Evolutionary conservation across 73 alveolate species (phyloP), one percentile per base, ranked within the genome.

Genomic region (Uronychia setigera): DNA sequence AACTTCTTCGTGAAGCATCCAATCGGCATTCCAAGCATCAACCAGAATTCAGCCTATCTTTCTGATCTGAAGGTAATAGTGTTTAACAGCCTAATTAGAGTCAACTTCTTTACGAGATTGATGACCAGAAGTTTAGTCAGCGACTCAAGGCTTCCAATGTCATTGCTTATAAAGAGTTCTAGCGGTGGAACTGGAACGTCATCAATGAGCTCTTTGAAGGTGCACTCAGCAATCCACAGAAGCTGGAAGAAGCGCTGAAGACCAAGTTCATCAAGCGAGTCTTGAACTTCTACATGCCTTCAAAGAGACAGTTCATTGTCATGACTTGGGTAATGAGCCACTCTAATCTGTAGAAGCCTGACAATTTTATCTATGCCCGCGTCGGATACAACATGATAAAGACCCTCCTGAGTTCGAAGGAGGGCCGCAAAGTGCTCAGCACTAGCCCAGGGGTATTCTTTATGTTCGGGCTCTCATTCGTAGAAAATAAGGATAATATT

Each of bases 251-350:
- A 57, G 91, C 80, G 0, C 80, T 90, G 80, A 90, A 90, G 57
- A 90, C 91, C 58, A 90, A 90, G 78, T 90, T 90, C 75, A 90
- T 90, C 75, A 90, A 90, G 91, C 46, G 95, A 80, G 33, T 90
- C 1, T 82, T 90, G 0, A 90, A 84, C 78, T 90, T 90, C 84
- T 90, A 78, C 77, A 82, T 90, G 87, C 95, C 95, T 0, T 59
- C 85, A n/a, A 90, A 90, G 81, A 33, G 83, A 33, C 80, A 76
- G n/a, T 90, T 90, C 60, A 82, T 80, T 33, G 76, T 74, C 31
- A 46, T 90, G 84, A 88, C 78, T 59, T 90, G 91, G 87, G 90
- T 83, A 83, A n/a, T n/a, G n/a, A 26, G 29, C 31, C 29, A 30
- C 26, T 59, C 78, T n/a, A 26, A 26, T 27, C 13, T 74, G 29